Base-by-base conservation (phyloP, 139 green algal genomes). In the Spirogloea muscicola region DNA sequence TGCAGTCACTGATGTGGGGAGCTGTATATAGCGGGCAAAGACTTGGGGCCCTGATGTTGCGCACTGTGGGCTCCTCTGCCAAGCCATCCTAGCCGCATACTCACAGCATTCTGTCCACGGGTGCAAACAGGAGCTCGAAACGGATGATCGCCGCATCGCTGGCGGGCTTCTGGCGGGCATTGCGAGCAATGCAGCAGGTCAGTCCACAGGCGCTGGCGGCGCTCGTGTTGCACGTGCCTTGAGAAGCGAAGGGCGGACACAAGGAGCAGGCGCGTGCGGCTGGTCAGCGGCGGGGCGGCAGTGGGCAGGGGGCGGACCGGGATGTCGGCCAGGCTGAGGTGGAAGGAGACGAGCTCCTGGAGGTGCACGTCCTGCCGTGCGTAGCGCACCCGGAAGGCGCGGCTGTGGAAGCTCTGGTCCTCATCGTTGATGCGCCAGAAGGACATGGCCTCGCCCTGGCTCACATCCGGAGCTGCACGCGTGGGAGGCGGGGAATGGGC, bases 331-430 rank as follows among this genome's bases (percentile, higher is more conserved):
- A 77, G 59, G n/a, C 37, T 37, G n/a, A 77, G 69, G 37, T 77
- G 44, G 18, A 77, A 77, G 38, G 60, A 72, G 16, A 77, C 59
- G 21, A 77, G 42, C 61, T 77, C 69, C 1, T 77, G 3, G 0
- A 77, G 43, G 3, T 27, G 29, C 58, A 77, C 58, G 48, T 77
- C 58, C 58, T 77, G 69, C 21, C 69, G 33, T 37, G 69, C 40
- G 61, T 64, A 77, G 36, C 58, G 58, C 27, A 77, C 27, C n/a
- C 69, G 69, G 58, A 77, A 77, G 34, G 31, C 33, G 33, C 61
- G 69, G 21, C 36, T 77, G 58, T 73, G 58, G 43, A 60, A 77
- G 61, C 58, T 74, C 41, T 27, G 61, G 58, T 77, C 69, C 7
- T 29, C 27, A 42, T 77, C 69, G 27, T 77, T 34, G 18, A 77